Conservation (phyloP, 441 rosid genomes). For the Bocquillonia castaneifolia region DNA sequence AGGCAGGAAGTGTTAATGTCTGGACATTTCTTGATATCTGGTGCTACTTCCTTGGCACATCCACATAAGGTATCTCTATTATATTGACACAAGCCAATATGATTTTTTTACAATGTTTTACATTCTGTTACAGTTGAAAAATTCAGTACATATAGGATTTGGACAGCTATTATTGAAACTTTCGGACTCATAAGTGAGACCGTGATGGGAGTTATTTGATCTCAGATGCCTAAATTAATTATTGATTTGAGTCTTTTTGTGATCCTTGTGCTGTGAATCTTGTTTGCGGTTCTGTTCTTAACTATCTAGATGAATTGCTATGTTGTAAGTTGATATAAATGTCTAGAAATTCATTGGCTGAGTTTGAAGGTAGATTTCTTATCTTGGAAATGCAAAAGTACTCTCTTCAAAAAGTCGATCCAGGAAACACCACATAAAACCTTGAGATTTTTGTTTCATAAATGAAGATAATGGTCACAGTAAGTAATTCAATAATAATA, state of each 20-base stretch:
- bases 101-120: neutral
- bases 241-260: neutral
- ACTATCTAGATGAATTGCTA: neutral
- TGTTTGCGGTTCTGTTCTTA: neutral
- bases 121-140: neutral
- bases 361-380: neutral
- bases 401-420: slow-evolving; percentile 5
- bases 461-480: slow-evolving; percentile 24
- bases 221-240: neutral
- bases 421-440: neutral
- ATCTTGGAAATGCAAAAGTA: neutral
- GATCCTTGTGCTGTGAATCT: neutral
- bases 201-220: neutral
- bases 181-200: neutral
- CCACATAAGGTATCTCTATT: slow-evolving; percentile 51
- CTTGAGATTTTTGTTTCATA: slow-evolving; percentile 4
- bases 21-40: slow-evolving; percentile 48
- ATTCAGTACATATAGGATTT: neutral
- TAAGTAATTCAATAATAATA: slow-evolving; percentile 54
- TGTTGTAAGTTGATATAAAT: neutral
- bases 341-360: neutral
- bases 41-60: slow-evolving; percentile 48
- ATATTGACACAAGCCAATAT: slow-evolving; percentile 3
- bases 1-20: slow-evolving; percentile 43
- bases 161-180: neutral